phyloP scores from a whole-genome alignment of 495 filamentous ascomycete genomes.

The Neurospora cerealis region DNA sequence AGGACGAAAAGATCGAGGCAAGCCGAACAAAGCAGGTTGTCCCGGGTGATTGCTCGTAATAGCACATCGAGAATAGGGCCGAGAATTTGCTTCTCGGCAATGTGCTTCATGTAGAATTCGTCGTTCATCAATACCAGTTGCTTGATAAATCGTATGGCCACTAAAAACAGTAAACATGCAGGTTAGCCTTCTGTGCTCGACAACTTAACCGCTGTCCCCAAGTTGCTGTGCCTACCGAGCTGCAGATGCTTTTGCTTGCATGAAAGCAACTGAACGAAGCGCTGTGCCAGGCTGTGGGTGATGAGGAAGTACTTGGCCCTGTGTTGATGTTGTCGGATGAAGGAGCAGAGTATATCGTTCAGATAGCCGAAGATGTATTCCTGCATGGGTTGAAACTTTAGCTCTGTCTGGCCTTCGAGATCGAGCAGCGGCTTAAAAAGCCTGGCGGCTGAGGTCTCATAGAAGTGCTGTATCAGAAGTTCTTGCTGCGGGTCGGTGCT shows the following conservation, averaged over 20 bases:
- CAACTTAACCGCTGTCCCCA: conserved; percentile 1
- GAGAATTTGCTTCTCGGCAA: conserved; percentile 75
- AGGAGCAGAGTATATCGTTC: conserved; percentile 91
- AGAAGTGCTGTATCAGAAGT: conserved; percentile 74
- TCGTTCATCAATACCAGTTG: conserved; percentile 78
- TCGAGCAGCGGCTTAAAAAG: conserved; percentile 82
- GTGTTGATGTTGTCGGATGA: conserved; percentile 78
- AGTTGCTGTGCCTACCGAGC: conserved; percentile 50
- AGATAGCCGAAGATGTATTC: conserved; percentile 83
- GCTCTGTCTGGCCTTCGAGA: conserved; percentile 53
- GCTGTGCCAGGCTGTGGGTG: conserved; percentile 63
- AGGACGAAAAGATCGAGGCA: conserved; percentile 92
- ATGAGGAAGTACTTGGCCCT: conserved; percentile 84
- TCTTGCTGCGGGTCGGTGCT: conserved; percentile 67
- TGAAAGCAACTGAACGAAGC: conserved; percentile 72
- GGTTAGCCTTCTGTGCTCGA: conserved; percentile 1
- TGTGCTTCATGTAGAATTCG: conserved; percentile 82
- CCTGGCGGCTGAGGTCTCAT: conserved; percentile 76
- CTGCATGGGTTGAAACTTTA: conserved; percentile 57
- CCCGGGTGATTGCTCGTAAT: conserved; percentile 83
- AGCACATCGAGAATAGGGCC: conserved; percentile 84
- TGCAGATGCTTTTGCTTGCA: conserved; percentile 91
- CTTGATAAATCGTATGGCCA: conserved; percentile 91
- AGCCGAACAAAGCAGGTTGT: conserved; percentile 93
- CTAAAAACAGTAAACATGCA: conserved; percentile 28